A percentile compares a stretch with the other conserved stretches of the same genome.
These are phyloP conservation scores for Saccharomyces hybrid DNA, from an alignment of 1,139 yeast genomes.

Conservation along the genomic window DNA sequence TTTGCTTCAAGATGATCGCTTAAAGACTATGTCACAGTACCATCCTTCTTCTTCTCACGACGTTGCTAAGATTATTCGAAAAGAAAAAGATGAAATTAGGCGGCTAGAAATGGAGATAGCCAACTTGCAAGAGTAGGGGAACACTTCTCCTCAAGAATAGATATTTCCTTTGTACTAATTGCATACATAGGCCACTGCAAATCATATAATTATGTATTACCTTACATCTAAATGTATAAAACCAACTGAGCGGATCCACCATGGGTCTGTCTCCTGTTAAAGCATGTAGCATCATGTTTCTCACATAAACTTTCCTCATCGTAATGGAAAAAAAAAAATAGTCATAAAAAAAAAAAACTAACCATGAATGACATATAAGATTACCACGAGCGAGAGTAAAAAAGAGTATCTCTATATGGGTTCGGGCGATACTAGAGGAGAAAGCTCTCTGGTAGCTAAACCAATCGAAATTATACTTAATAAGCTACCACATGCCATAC, in stretches of 20 bases:
- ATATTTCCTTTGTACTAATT: not conserved
- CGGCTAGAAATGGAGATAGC: conserved; percentile 18
- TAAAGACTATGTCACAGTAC: conserved; percentile 10
- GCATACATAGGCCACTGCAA: not conserved
- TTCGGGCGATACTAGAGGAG: not conserved
- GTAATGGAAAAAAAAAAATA: not conserved
- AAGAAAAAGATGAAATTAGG: conserved; percentile 11
- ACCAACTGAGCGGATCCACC: not conserved
- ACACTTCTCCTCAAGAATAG: not conserved
- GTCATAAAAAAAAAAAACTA: not conserved
- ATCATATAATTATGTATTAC: not conserved
- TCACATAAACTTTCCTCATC: not conserved
- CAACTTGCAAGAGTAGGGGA: conserved; percentile 13
- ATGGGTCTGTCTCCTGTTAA: not conserved
- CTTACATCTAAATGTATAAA: not conserved
- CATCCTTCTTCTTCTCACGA: conserved; percentile 11
- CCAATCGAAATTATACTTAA: not conserved
- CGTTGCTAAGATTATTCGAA: conserved; percentile 21
- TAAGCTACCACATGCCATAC: not conserved
- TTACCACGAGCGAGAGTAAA: conserved; percentile 7
- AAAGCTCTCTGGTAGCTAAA: not conserved
- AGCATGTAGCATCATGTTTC: not conserved
- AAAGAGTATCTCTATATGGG: not conserved
- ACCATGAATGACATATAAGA: not conserved
- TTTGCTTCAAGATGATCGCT: conserved; percentile 21